Base-by-base conservation (phyloP, 2,329 filamentous ascomycete species). In the Aspergillus novoparasiticus region DNA sequence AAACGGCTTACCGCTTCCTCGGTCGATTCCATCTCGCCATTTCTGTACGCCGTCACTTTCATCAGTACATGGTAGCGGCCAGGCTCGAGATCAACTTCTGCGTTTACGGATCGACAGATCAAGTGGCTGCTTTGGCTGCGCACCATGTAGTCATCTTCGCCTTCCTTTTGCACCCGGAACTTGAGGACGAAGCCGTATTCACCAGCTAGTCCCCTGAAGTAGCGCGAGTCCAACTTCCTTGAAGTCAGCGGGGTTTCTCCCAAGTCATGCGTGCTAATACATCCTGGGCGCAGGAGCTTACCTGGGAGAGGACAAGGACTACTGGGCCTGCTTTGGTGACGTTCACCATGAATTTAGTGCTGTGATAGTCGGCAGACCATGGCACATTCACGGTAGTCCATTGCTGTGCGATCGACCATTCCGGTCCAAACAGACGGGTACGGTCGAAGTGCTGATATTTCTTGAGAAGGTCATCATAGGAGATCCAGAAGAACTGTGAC, bases 51-150 rank as follows among this genome's bases (percentile, higher is more conserved):
- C 9, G 89, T 88, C 62, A 95, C 85, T 73, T 91, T 93, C 75
- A 94, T 85, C 26, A 92, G 83, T 5, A 96, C 87, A 8, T 86
- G 87, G 76, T 96, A 96, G 50, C 85, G 87, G 12, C 92, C 92
- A 0, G 89, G 85, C 23, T 91, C 87, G 30, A 96, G 86, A 41
- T 89, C 83, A 10, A 95, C 83, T 74, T 95, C 92, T 1, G 91
- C 88, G 57, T 90, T 93, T 45, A 93, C 89, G 1, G 90, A 91
- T 8, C 92, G 88, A 26, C 83, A 87, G 86, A 93, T 91, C 75
- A 81, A 82, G 64, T 85, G 85, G 39, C 81, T 84, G 10, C 78
- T 82, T 55, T 84, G 83, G 67, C 83, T 86, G 63, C 85, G 84
- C 12, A 86, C 84, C 51, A 86, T 83, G 66, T 87, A 87, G 45